Conservation (phyloP, 768 basidiomycete species). For the Calocybe indica region DNA sequence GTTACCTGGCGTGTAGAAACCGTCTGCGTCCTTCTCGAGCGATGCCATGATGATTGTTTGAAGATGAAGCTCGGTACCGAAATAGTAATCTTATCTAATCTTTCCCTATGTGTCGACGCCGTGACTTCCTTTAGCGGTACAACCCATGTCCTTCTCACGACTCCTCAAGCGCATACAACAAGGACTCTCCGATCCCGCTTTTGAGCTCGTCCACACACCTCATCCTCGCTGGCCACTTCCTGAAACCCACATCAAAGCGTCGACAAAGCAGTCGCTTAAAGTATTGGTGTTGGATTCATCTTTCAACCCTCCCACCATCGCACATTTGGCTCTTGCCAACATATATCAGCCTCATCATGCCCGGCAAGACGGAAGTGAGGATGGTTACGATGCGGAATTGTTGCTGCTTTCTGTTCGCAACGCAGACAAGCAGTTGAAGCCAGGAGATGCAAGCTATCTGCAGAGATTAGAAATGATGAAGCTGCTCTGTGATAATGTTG, state of each 20-base stretch:
- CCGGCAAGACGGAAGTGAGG: not conserved
- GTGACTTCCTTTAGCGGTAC: too few species aligned
- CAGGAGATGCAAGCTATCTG: constrained; percentile 65
- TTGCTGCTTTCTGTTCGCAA: constrained; percentile 83
- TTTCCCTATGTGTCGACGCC: too few species aligned
- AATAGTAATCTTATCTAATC: not conserved
- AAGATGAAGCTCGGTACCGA: not conserved
- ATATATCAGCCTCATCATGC: constrained; percentile 21
- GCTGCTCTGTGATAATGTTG: constrained; percentile 50
- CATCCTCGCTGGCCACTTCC: constrained; percentile 58
- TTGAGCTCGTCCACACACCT: constrained; percentile 59
- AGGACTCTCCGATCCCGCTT: constrained; percentile 30
- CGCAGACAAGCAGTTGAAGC: constrained; percentile 72
- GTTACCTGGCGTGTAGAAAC: constrained; percentile 66
- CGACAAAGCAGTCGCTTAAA: constrained; percentile 26
- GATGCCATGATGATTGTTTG: constrained; percentile 13
- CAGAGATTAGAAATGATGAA: constrained; percentile 88
- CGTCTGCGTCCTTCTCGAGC: constrained; percentile 76
- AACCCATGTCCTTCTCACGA: not conserved
- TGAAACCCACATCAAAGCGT: constrained; percentile 1
- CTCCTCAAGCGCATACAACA: constrained; percentile 36
- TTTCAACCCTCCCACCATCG: constrained; percentile 87
- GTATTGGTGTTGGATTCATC: constrained; percentile 86
- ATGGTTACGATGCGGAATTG: constrained; percentile 65
- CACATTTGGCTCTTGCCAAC: constrained; percentile 75